Conservation (phyloP, 345 rosid genomes). For the Gossypium australe region DNA sequence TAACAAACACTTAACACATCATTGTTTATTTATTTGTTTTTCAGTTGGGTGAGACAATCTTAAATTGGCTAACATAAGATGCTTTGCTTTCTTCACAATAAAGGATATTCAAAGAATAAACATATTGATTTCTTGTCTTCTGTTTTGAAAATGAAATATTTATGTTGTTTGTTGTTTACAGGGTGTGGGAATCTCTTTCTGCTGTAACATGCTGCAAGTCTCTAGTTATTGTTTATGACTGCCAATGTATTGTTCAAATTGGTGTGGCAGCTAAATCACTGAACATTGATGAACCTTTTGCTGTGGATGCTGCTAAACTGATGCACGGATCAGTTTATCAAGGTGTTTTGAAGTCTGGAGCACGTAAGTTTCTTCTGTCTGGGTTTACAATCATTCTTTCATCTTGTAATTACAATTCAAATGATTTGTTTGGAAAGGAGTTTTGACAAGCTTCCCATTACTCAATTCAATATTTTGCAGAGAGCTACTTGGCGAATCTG, state of each 20-base stretch:
- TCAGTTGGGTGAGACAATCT: not conserved
- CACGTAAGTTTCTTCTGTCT: slow-evolving; percentile 46
- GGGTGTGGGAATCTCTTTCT: slow-evolving; percentile 85
- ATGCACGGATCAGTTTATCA: slow-evolving; percentile 64
- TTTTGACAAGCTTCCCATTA: not conserved
- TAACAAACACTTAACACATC: not conserved
- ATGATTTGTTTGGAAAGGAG: slow-evolving; percentile 1
- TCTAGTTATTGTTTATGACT: slow-evolving; percentile 56
- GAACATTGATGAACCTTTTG: slow-evolving; percentile 28
- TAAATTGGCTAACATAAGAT: not conserved
- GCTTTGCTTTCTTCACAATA: not conserved
- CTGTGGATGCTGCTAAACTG: slow-evolving; percentile 53
- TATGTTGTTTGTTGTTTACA: slow-evolving; percentile 21
- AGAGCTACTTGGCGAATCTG: slow-evolving; percentile 84
- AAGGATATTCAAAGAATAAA: not conserved
- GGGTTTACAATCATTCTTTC: not conserved
- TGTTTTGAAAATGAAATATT: slow-evolving; percentile 1
- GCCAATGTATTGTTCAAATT: slow-evolving; percentile 55
- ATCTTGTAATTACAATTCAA: not conserved
- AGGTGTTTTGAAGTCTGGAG: slow-evolving; percentile 62
- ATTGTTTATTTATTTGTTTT: not conserved
- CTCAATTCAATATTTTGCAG: slow-evolving; percentile 31
- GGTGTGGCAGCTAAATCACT: slow-evolving; percentile 67
- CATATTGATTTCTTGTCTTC: not conserved
- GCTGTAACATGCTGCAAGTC: slow-evolving; percentile 68